Base-by-base conservation (phyloP, 768 basidiomycete genomes). In the Phanerochaete sordida region DNA sequence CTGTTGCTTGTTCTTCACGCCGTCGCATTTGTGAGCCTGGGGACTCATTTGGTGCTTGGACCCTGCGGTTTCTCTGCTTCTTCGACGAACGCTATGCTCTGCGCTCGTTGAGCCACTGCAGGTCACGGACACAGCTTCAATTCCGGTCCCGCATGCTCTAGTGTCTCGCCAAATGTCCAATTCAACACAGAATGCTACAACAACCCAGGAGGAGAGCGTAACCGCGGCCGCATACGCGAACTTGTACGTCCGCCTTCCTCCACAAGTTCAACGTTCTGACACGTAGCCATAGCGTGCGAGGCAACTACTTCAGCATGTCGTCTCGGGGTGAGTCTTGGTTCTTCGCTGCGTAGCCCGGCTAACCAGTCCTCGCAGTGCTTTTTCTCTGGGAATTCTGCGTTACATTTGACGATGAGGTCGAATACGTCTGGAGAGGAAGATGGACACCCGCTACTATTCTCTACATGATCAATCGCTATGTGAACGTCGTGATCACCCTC, bases 381-480 rank as follows among this genome's bases (percentile, higher is more conserved):
- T 67, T 64, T 27, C 15, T 67, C 2, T 67, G 63, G 63, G 66
- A 67, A 48, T 67, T 59, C 43, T 28, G 62, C 1, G 43, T 62
- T 21, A 67, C 66, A 0, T 48, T 67, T 24, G 59, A 56, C 19
- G 47, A 59, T 7, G 66, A 67, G 50, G 52, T 67, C 24, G 35
- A 59, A 8, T 65, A 63, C 48, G 56, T 67, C 2, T 67, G 66
- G 66, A 56, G 59, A 16, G 51, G 48, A 3, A 59, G 31, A 28
- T 26, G 61, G 15, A 61, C 61, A 5, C 58, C 62, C 6, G 63
- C 63, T 3, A 63, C 63, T 1, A 31, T 24, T 9, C 57, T 67
- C 24, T 67, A 64, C 61, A 30, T 64, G 37, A 19, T 64, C 57
- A 67, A 67, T 53, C 63, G 66, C 27, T 67, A 67, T 33, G 49